phyloP scores from a whole-genome alignment of 2,329 filamentous ascomycete species.

The Tolypocladium paradoxum region DNA sequence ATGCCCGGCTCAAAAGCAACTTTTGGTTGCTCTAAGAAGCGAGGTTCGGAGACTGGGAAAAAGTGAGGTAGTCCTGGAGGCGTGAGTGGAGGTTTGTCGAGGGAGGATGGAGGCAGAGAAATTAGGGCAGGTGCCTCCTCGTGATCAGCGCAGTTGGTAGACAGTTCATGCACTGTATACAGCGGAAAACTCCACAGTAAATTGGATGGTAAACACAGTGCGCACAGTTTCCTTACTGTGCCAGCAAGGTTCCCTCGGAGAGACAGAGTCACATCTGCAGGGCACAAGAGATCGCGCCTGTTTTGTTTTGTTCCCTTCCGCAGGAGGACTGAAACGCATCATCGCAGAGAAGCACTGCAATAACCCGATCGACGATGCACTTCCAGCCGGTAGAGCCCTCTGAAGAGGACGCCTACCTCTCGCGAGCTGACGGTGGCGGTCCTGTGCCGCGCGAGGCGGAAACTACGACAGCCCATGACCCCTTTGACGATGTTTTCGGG shows the following conservation, averaged over 20 bases:
- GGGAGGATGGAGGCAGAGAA: not conserved
- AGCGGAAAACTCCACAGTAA: not conserved
- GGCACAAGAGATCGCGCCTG: not conserved
- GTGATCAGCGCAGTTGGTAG: not conserved
- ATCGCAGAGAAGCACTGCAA: not conserved
- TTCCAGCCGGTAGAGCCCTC: constrained; percentile 20
- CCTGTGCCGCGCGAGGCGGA: not conserved
- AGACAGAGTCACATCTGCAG: not conserved
- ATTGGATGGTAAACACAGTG: not conserved
- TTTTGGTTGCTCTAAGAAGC: not conserved
- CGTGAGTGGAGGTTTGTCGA: not conserved
- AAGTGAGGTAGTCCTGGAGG: not conserved
- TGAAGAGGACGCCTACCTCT: constrained; percentile 15
- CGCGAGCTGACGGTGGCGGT: constrained; percentile 8
- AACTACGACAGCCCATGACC: constrained; percentile 6
- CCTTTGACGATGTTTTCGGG: constrained; percentile 27
- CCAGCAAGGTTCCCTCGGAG: not conserved
- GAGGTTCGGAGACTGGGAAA: not conserved
- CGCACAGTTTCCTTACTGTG: not conserved
- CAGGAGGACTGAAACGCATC: not conserved
- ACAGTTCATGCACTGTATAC: not conserved
- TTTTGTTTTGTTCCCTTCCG: not conserved
- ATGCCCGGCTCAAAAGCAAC: not conserved
- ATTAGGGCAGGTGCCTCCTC: no score
- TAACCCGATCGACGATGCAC: constrained; percentile 15